phyloP scores from a whole-genome alignment of 2,329 filamentous ascomycete genomes.

The Nigrograna mackinnonii region DNA sequence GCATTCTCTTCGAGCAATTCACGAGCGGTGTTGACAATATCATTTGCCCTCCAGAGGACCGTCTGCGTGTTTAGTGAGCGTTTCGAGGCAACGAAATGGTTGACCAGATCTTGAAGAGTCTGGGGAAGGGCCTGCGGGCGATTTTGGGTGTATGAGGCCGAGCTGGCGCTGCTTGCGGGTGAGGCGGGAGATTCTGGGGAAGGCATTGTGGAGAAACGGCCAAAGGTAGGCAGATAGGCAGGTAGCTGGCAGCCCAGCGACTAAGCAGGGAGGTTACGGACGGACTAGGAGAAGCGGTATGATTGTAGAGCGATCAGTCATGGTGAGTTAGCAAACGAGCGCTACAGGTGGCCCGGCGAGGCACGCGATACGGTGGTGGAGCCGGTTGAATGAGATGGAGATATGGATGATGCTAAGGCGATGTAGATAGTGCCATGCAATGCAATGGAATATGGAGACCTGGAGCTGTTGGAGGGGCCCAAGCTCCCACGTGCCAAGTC shows the following conservation, averaged over 20 bases:
- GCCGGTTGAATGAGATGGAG: too few species aligned
- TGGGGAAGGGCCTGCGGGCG: conserved; percentile 55
- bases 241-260: too few species aligned
- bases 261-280: conserved; percentile 3
- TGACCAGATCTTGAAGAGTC: conserved; percentile 75
- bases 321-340: too few species aligned
- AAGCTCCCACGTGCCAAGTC: too few species aligned
- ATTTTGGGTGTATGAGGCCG: conserved; percentile 24
- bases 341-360: too few species aligned
- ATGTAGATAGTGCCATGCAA: too few species aligned
- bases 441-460: too few species aligned
- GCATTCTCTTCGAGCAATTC: conserved; percentile 77
- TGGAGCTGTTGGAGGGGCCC: too few species aligned
- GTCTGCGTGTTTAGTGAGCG: conserved; percentile 82
- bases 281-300: not conserved
- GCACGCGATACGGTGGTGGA: too few species aligned
- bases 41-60: conserved; percentile 82
- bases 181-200: conserved; percentile 47
- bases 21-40: conserved; percentile 78
- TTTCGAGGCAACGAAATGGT: conserved; percentile 84
- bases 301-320: too few species aligned
- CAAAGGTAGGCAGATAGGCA: not conserved
- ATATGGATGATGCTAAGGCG: too few species aligned
- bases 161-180: conserved; percentile 40
- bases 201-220: conserved; percentile 27